These are phyloP conservation scores for Stephania cephalantha DNA, from an alignment of 164 flowering plant genomes.

Conservation along the genomic window DNA sequence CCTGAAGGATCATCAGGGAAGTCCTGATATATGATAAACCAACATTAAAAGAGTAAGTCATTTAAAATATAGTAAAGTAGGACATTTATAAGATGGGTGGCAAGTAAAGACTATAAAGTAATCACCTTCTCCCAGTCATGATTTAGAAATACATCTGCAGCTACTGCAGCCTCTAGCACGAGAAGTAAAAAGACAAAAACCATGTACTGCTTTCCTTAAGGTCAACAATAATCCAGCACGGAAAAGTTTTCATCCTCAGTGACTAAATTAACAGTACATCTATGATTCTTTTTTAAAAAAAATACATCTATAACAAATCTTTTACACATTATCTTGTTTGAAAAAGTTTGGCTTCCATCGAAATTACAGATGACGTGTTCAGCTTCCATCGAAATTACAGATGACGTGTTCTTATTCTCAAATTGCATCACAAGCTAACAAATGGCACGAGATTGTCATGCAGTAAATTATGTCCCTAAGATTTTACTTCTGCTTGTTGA, in stretches of 20 bases:
- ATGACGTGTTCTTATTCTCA: not conserved
- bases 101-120: not conserved
- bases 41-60: not conserved
- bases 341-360: not conserved
- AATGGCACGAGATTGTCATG: not conserved
- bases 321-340: not conserved
- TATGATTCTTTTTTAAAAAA: too few species aligned
- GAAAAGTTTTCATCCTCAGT: not conserved
- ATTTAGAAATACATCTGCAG: constrained; percentile 72
- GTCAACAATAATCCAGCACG: constrained; percentile 16
- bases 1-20: constrained; percentile 76
- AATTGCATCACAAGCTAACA: not conserved
- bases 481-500: too few species aligned
- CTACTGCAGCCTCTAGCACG: constrained; percentile 69
- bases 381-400: not conserved
- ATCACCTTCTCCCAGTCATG: constrained; percentile 74
- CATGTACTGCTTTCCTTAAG: constrained; percentile 64
- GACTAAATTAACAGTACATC: not conserved
- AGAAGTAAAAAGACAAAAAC: constrained; percentile 51
- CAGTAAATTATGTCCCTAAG: too few species aligned
- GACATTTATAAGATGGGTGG: not conserved
- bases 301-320: not conserved
- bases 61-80: not conserved
- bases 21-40: constrained; percentile 40
- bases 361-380: not conserved